Percentiles rank a stretch among this genome's conserved stretches.
Evolutionary conservation across 2,329 filamentous ascomycete genomes (phyloP).

Genomic region (Drechslerella coelobrocha): DNA sequence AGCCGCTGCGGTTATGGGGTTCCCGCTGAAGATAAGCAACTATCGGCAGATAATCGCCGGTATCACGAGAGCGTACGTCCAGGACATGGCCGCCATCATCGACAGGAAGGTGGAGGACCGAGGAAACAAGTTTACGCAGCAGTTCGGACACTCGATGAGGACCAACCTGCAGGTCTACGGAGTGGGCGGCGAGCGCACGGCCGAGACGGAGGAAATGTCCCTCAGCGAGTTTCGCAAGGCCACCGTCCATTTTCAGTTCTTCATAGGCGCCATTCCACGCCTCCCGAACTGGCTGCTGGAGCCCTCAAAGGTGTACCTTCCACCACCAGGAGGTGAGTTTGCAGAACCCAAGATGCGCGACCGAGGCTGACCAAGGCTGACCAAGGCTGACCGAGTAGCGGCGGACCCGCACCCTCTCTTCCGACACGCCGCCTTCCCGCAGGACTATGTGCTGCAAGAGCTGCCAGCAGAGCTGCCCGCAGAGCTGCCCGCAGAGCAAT

Average conservation of each 20-base stretch:
- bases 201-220: slow-evolving; percentile 4
- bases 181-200: background rate
- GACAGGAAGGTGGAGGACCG: background rate
- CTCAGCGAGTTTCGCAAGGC: slow-evolving; percentile 18
- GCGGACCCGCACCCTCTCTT: too few species aligned
- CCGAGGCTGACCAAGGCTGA: too few species aligned
- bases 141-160: slow-evolving; percentile 5
- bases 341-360: too few species aligned
- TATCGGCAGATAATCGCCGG: slow-evolving; percentile 15
- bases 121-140: slow-evolving; percentile 2
- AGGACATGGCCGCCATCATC: slow-evolving; percentile 18
- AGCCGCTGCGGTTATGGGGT: background rate
- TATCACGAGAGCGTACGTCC: background rate
- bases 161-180: slow-evolving; percentile 14
- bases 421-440: background rate
- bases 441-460: background rate
- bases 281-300: background rate
- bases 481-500: too few species aligned
- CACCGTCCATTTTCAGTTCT: slow-evolving; percentile 9
- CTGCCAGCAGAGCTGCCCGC: too few species aligned
- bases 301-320: background rate
- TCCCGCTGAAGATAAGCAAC: slow-evolving; percentile 3
- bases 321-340: too few species aligned
- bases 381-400: too few species aligned
- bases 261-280: background rate